phyloP scores from a whole-genome alignment of 768 basidiomycete genomes.

The Lactifluus echinatus region DNA sequence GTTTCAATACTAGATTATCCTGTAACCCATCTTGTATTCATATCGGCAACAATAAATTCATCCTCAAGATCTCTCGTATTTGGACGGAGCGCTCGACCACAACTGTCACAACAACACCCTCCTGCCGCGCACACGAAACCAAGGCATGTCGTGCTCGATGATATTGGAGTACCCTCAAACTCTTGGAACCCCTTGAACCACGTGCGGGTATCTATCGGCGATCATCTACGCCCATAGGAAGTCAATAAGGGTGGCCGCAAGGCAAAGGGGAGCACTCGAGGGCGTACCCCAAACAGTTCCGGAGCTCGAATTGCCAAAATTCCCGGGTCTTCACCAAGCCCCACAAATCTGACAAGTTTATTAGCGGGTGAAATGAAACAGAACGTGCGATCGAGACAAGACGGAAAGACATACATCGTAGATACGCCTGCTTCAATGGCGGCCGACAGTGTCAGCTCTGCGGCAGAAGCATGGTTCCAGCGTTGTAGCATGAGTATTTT shows the following conservation, averaged over 20 bases:
- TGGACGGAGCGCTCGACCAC: background rate
- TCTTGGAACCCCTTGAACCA: slow-evolving; percentile 49
- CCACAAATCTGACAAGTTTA: slow-evolving; percentile 52
- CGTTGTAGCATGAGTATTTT: slow-evolving; percentile 5
- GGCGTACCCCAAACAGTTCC: slow-evolving; percentile 51
- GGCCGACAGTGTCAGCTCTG: slow-evolving; percentile 60
- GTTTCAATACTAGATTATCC: background rate
- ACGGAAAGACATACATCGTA: slow-evolving; percentile 49
- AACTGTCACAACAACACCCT: slow-evolving; percentile 3
- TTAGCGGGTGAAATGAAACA: background rate
- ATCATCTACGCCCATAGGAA: slow-evolving; percentile 40
- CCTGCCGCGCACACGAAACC: slow-evolving; percentile 7
- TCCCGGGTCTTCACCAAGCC: slow-evolving; percentile 76
- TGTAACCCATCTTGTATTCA: background rate
- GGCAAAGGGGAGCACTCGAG: background rate
- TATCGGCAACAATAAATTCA: slow-evolving; percentile 4
- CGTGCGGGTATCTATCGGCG: slow-evolving; percentile 56
- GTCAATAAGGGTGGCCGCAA: background rate
- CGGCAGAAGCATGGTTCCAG: background rate
- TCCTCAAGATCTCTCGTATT: background rate
- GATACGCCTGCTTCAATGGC: slow-evolving; percentile 83
- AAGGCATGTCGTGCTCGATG: background rate
- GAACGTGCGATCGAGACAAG: background rate
- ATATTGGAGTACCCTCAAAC: slow-evolving; percentile 19
- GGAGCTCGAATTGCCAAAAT: slow-evolving; percentile 67